Evolutionary conservation across 768 basidiomycete species (phyloP).

Genomic region (Termitomyces sp.): DNA sequence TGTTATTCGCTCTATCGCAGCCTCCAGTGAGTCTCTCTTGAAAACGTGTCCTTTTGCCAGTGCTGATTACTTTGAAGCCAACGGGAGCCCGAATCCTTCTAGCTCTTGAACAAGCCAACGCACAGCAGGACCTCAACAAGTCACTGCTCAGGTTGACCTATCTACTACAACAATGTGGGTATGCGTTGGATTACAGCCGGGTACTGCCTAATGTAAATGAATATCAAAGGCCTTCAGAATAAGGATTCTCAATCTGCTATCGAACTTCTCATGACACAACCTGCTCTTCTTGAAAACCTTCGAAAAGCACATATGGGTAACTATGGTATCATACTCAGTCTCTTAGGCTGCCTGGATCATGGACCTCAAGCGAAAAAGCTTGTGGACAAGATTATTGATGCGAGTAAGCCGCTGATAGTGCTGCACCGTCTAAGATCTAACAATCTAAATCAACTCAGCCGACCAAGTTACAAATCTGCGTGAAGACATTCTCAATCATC

Average conservation of each 20-base stretch:
- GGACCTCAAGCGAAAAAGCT: constrained; percentile 84
- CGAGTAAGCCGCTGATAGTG: constrained; percentile 32
- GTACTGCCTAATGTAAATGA: background rate
- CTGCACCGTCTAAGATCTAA: background rate
- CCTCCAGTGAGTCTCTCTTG: constrained; percentile 17
- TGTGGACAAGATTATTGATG: constrained; percentile 88
- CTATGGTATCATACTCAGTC: constrained; percentile 86
- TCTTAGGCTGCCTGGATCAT: constrained; percentile 89
- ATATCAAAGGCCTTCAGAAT: constrained; percentile 54
- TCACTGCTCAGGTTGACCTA: constrained; percentile 77
- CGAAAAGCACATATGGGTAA: constrained; percentile 91
- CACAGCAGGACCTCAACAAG: constrained; percentile 75
- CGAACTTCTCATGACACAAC: constrained; percentile 77
- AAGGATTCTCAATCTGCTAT: constrained; percentile 77
- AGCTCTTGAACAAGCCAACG: constrained; percentile 70
- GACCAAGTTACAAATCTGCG: constrained; percentile 91
- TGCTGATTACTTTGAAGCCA: constrained; percentile 27
- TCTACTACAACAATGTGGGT: constrained; percentile 73
- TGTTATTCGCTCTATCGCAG: constrained; percentile 3
- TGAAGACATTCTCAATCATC: constrained; percentile 80
- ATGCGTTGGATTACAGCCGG: background rate
- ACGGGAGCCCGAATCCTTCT: constrained; percentile 59
- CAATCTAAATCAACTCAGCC: constrained; percentile 39
- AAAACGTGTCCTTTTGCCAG: background rate
- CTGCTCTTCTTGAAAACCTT: constrained; percentile 77